Conservation (phyloP, 2,329 filamentous ascomycete genomes). For the Paraphoma chrysanthemicola region DNA sequence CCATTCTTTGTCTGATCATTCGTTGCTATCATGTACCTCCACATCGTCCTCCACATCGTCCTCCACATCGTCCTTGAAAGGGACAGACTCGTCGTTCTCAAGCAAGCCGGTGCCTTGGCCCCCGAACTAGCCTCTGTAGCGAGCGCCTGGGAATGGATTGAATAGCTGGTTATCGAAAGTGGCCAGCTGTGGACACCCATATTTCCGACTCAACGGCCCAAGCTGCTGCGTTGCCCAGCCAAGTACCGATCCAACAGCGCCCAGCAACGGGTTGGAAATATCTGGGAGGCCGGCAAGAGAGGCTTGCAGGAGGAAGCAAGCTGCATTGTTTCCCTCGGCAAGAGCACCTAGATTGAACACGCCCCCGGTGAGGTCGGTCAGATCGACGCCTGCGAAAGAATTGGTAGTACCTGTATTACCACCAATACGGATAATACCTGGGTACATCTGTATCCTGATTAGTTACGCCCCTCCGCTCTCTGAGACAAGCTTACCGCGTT, state of each 20-base stretch:
- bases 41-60: no score
- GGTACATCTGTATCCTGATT: conserved; percentile 15
- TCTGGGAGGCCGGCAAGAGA: conserved; percentile 18
- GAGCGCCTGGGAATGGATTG: conserved; percentile 22
- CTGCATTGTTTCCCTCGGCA: conserved; percentile 22
- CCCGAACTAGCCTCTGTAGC: no score
- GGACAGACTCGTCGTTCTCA: no score
- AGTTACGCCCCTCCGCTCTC: background rate
- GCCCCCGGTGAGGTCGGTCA: conserved; percentile 24
- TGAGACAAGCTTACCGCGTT: conserved; percentile 10
- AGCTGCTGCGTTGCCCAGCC: conserved; percentile 20
- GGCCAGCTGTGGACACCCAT: conserved; percentile 21
- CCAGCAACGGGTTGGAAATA: conserved; percentile 20
- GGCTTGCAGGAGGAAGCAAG: conserved; percentile 25
- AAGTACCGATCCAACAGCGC: conserved; percentile 19
- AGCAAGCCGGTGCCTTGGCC: no score
- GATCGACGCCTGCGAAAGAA: conserved; percentile 23
- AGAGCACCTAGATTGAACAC: conserved; percentile 20
- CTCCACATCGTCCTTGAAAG: no score
- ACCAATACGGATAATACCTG: conserved; percentile 21
- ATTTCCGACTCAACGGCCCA: conserved; percentile 14
- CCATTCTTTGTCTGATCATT: no score
- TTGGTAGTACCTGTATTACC: conserved; percentile 27
- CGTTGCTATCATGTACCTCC: no score
- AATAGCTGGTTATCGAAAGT: conserved; percentile 20